Conservation (phyloP, 495 filamentous ascomycete genomes). For the Tuber indicum region DNA sequence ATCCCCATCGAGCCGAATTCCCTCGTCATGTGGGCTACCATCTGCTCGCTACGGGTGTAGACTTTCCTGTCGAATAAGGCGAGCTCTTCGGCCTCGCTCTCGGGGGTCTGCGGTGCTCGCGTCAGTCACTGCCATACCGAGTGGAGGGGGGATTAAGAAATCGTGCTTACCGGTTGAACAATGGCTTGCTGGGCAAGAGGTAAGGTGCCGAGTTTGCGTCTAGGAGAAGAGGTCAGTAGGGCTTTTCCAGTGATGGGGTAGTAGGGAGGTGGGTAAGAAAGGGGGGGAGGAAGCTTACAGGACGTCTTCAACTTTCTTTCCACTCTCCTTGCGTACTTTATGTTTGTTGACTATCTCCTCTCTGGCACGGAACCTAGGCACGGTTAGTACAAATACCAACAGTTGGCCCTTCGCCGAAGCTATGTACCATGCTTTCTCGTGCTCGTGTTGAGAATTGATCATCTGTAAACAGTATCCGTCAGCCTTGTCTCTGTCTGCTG, state of each 20-base stretch:
- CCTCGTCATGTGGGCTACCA: constrained; percentile 53
- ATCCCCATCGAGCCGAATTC: constrained; percentile 56
- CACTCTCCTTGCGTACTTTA: constrained; percentile 47
- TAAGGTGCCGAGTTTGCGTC: constrained; percentile 43
- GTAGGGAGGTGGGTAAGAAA: neutral
- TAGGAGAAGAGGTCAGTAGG: constrained; percentile 7
- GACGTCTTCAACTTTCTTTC: constrained; percentile 50
- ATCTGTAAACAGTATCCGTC: constrained; percentile 48
- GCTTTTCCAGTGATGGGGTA: constrained; percentile 8
- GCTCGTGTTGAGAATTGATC: constrained; percentile 57
- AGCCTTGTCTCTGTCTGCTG: constrained; percentile 10
- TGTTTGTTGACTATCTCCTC: constrained; percentile 52
- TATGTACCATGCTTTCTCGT: constrained; percentile 59
- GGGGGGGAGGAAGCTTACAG: constrained; percentile 37
- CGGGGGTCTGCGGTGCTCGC: constrained; percentile 26
- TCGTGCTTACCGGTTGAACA: constrained; percentile 23
- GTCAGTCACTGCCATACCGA: neutral
- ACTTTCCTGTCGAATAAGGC: constrained; percentile 56
- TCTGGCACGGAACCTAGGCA: constrained; percentile 44
- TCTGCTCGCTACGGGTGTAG: constrained; percentile 52
- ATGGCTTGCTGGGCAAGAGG: constrained; percentile 42
- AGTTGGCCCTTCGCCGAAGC: neutral
- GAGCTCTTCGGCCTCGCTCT: constrained; percentile 53
- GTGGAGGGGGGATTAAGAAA: neutral
- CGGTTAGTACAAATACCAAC: neutral